phyloP scores from a whole-genome alignment of 2,329 filamentous ascomycete species.

The Pseudogymnoascus sp. region DNA sequence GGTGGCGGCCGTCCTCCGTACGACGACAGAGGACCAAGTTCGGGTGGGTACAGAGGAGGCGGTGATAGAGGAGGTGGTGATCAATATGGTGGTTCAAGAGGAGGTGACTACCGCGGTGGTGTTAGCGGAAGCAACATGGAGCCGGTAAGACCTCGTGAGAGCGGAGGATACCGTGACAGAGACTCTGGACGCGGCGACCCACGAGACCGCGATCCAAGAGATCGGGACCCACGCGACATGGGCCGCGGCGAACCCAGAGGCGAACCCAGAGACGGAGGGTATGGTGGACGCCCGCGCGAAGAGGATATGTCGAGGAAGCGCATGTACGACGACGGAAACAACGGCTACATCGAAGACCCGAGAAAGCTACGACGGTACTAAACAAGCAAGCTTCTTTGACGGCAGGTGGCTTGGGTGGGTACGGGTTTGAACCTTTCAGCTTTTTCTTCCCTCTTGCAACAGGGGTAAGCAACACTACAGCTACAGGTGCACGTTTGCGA shows the following conservation, averaged over 20 bases:
- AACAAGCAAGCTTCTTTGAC: conserved; percentile 31
- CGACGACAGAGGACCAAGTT: conserved; percentile 49
- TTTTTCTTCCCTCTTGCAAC: conserved; percentile 31
- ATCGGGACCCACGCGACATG: conserved; percentile 42
- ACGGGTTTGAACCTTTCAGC: conserved; percentile 33
- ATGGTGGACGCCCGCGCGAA: conserved; percentile 42
- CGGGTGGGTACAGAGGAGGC: conserved; percentile 31
- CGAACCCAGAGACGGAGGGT: conserved; percentile 53
- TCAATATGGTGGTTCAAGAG: conserved; percentile 33
- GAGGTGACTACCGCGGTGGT: conserved; percentile 17
- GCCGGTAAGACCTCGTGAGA: conserved; percentile 62
- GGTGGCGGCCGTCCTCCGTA: conserved; percentile 50
- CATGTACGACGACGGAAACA: conserved; percentile 71
- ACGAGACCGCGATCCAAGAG: conserved; percentile 42
- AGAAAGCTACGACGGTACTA: conserved; percentile 58
- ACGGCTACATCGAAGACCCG: conserved; percentile 72
- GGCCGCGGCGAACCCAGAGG: conserved; percentile 44
- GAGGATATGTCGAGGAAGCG: conserved; percentile 37
- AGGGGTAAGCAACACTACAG: conserved; percentile 32
- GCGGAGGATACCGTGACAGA: conserved; percentile 35
- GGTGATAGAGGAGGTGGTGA: conserved; percentile 33
- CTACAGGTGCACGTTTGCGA: conserved; percentile 16
- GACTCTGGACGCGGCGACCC: conserved; percentile 44
- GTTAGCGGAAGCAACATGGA: conserved; percentile 69
- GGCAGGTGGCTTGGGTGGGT: conserved; percentile 39